Conservation (phyloP, 176 grass and related monocot species). For the Raddia distichophylla region DNA sequence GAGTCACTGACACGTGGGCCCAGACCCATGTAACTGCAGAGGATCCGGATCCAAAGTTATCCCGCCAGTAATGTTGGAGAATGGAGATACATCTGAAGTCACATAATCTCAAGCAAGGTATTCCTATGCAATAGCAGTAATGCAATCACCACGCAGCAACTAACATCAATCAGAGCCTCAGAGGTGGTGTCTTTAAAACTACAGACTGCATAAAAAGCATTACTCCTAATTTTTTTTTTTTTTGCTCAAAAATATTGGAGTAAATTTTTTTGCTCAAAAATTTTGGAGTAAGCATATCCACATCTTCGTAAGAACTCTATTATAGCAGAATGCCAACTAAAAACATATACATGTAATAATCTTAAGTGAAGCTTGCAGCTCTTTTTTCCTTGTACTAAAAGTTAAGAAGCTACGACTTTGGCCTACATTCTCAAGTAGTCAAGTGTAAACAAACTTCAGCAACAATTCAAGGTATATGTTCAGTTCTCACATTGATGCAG, state of each 20-base stretch:
- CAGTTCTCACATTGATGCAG: not conserved
- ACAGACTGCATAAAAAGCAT: not conserved
- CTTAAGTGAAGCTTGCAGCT: not conserved
- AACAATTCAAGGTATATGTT: not conserved
- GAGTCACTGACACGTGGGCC: too few species aligned
- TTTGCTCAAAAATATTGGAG: not conserved
- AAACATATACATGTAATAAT: not conserved
- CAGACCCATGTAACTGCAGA: too few species aligned
- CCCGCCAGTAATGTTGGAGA: not conserved
- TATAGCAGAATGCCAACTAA: not conserved
- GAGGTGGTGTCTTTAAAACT: not conserved
- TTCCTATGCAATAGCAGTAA: not conserved
- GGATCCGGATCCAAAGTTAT: too few species aligned
- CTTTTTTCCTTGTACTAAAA: not conserved
- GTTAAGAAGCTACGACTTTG: not conserved
- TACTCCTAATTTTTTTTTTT: not conserved
- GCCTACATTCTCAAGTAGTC: not conserved
- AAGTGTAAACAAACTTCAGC: not conserved
- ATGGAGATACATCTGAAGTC: not conserved
- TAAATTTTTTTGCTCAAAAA: too few species aligned
- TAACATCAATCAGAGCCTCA: not conserved
- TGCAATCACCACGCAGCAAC: too few species aligned
- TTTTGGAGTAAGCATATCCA: too few species aligned
- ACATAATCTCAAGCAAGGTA: not conserved
- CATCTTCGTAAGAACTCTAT: not conserved